Conservation (phyloP, 106 monocot species). For the Iris macrosiphon region DNA sequence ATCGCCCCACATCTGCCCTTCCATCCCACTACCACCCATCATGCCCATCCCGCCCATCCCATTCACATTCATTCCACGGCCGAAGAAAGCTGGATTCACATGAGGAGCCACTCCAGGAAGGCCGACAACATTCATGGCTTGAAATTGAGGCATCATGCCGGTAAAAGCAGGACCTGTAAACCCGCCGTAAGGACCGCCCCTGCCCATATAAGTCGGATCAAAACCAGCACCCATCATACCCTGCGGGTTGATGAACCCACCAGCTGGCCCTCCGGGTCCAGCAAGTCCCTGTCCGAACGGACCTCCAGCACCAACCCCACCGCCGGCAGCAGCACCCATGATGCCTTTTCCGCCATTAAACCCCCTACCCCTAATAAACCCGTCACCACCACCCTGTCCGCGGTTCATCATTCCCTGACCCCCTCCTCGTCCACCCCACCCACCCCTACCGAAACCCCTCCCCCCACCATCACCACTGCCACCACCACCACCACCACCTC, state of each 20-base stretch:
- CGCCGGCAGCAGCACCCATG: slow-evolving; percentile 23
- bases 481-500: slow-evolving; percentile 33
- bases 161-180: slow-evolving; percentile 48
- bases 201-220: slow-evolving; percentile 59
- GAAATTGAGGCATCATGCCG: slow-evolving; percentile 57
- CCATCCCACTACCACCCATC: slow-evolving; percentile 26
- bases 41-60: slow-evolving; percentile 52
- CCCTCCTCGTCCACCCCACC: slow-evolving; percentile 27
- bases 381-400: slow-evolving; percentile 31
- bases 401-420: slow-evolving; percentile 31
- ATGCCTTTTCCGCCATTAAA: slow-evolving; percentile 23
- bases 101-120: slow-evolving; percentile 61
- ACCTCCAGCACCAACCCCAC: slow-evolving; percentile 14
- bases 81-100: slow-evolving; percentile 75
- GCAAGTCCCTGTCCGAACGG: slow-evolving; percentile 31
- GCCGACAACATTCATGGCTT: slow-evolving; percentile 22
- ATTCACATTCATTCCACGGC: slow-evolving; percentile 40
- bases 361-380: slow-evolving; percentile 31
- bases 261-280: slow-evolving; percentile 18
- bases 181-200: slow-evolving; percentile 47
- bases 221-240: slow-evolving; percentile 45
- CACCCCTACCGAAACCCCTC: slow-evolving; percentile 21
- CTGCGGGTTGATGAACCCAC: slow-evolving; percentile 48
- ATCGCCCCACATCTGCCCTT: slow-evolving; percentile 59
- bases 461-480: slow-evolving; percentile 20